A percentile compares a stretch with the other conserved stretches of the same genome.
phyloP scores from a whole-genome alignment of 495 filamentous ascomycete species.

The Lepraria neglecta region DNA sequence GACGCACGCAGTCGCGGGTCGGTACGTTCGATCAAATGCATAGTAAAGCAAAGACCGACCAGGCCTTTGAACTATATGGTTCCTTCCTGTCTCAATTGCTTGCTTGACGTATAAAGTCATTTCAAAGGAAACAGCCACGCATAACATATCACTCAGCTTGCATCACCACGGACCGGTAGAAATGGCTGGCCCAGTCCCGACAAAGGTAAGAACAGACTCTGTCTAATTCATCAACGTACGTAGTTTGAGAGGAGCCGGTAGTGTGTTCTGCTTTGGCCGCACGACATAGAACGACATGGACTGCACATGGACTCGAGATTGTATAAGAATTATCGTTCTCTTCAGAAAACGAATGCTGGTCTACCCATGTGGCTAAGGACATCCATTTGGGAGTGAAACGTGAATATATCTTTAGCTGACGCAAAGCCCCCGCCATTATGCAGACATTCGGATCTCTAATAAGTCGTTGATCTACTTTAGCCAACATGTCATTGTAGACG shows the following conservation, averaged over 20 bases:
- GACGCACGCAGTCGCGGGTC: neutral
- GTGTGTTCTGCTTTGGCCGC: neutral
- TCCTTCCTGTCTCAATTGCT: neutral
- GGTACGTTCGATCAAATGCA: neutral
- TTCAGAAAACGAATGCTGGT: too few species aligned
- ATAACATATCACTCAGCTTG: slow-evolving; percentile 3
- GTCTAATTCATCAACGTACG: slow-evolving; percentile 10
- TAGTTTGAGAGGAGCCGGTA: slow-evolving; percentile 5
- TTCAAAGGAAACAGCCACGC: neutral
- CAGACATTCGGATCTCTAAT: neutral
- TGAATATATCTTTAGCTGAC: slow-evolving; percentile 6
- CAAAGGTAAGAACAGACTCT: neutral
- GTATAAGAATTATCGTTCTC: too few species aligned
- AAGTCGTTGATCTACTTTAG: neutral
- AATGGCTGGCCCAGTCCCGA: neutral
- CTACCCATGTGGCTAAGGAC: too few species aligned
- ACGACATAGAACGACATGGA: neutral
- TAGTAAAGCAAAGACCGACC: neutral
- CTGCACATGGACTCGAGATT: too few species aligned
- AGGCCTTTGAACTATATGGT: neutral
- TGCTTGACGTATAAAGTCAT: neutral
- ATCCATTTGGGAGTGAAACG: too few species aligned
- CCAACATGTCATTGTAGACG: neutral
- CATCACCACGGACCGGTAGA: neutral
- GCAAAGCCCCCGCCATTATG: neutral